Conservation (phyloP, 2,329 filamentous ascomycete species). For the Colletotrichum sp. region DNA sequence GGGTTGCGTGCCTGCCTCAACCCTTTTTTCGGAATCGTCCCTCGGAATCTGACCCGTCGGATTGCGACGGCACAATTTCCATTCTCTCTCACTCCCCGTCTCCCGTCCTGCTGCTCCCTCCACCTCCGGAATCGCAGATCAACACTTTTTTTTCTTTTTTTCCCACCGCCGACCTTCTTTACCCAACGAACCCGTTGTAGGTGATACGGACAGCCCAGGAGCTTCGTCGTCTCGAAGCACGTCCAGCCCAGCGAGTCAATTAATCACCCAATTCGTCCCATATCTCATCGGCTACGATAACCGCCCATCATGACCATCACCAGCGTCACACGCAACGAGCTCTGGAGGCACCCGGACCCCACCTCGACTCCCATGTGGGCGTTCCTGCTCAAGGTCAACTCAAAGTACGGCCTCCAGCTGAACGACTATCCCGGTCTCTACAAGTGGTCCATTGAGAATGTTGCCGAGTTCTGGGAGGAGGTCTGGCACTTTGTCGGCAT, state of each 20-base stretch:
- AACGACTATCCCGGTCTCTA: constrained; percentile 77
- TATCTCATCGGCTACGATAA: neutral
- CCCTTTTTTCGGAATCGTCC: constrained; percentile 9
- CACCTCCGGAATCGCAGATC: neutral
- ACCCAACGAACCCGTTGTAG: neutral
- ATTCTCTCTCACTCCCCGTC: neutral
- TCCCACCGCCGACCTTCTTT: neutral
- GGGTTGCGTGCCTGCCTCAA: neutral
- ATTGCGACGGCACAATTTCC: constrained; percentile 22
- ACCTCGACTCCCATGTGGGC: constrained; percentile 72
- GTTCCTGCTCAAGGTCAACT: constrained; percentile 74
- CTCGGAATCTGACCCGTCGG: constrained; percentile 16
- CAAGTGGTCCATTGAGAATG: constrained; percentile 81
- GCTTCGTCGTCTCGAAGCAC: neutral
- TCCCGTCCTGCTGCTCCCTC: neutral
- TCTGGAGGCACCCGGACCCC: constrained; percentile 77
- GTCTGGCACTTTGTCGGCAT: constrained; percentile 86
- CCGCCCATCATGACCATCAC: constrained; percentile 19
- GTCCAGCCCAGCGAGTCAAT: neutral
- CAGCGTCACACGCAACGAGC: constrained; percentile 42
- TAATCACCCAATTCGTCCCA: neutral
- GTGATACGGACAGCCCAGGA: neutral
- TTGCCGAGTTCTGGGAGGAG: constrained; percentile 82
- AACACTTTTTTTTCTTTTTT: neutral
- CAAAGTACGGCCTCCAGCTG: constrained; percentile 68